Base-by-base conservation (phyloP, 768 basidiomycete species). In the Serendipita indica region DNA sequence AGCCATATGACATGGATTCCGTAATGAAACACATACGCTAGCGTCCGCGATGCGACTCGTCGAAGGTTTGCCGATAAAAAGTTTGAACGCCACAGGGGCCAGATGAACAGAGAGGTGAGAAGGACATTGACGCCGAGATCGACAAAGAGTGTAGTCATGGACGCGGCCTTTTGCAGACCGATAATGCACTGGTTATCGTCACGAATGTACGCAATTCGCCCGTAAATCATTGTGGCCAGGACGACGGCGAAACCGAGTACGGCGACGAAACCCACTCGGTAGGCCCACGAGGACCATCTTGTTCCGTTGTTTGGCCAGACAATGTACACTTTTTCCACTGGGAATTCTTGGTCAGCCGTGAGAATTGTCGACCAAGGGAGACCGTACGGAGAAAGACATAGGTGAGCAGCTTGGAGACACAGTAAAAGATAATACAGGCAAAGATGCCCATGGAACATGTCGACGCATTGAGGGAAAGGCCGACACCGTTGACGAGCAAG, bases 341-440 rank as follows among this genome's bases (percentile, higher is more conserved):
- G 35, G 32, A 32, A 12, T 25, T 18, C 13, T 32, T 32, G 27
- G 52, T n/a, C 66, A 62, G 3, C 4, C 67, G 5, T 6, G 2
- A 43, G 41, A 6, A 43, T 18, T 75, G 71, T 18, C 75, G 72
- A 35, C 72, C 72, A 63, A 76, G 18, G 1, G 1, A 18, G 1
- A 74, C 54, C 57, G 46, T 57, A 68, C 71, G 69, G 27, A 78
- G 70, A 63, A 77, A 79, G 3, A 71, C 65, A 61, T 78, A 79
- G 5, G 77, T 73, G 39, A 77, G 70, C 3, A 77, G 58, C 60
- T 65, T 65, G 28, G 63, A 63, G 25, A 56, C 22, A 20, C 62
- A 58, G 52, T 67, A 67, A 33, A 65, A 67, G 3, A 65, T 60
- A 56, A 77, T 71, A 64, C 75, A 77, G 22, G 73, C 64, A 57